Evolutionary conservation across 148 eudicot species (phyloP).

Genomic region (Rhododendron griersonianum): DNA sequence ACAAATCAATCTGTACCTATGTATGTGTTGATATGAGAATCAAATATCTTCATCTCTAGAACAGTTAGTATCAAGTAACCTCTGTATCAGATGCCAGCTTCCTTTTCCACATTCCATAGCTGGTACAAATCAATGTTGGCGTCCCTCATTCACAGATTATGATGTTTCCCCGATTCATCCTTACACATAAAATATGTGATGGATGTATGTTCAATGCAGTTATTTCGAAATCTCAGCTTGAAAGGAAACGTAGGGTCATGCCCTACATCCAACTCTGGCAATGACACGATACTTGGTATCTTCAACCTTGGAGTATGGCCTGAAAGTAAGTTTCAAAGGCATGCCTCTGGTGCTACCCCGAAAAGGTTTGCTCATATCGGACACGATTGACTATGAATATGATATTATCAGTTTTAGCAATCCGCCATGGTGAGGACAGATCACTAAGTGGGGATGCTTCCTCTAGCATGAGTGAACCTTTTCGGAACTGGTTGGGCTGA

Average conservation of each 20-base stretch:
- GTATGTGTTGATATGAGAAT: too few relatives aligned
- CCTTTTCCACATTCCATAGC: conserved; percentile 5
- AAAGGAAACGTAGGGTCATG: conserved; percentile 6
- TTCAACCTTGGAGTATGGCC: conserved; percentile 54
- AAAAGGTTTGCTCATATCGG: too few relatives aligned
- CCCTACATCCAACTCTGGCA: neutral
- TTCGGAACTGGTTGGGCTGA: too few relatives aligned
- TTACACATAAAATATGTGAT: conserved; percentile 21
- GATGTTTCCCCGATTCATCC: neutral
- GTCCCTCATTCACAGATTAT: conserved; percentile 5
- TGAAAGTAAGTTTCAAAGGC: conserved; percentile 28
- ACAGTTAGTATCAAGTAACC: too few relatives aligned
- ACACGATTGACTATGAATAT: too few relatives aligned
- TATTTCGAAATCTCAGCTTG: conserved; percentile 9
- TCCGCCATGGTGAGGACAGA: too few relatives aligned
- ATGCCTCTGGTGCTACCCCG: conserved; percentile 13
- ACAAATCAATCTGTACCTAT: too few relatives aligned
- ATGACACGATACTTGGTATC: conserved; percentile 36
- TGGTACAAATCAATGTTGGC: conserved; percentile 17
- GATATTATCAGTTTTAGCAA: too few relatives aligned
- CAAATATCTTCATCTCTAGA: too few relatives aligned
- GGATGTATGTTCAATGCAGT: conserved; percentile 22
- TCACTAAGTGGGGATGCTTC: too few relatives aligned
- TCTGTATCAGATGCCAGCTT: conserved; percentile 14
- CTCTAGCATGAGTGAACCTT: too few relatives aligned